Evolutionary conservation across 371 early-diverging fungal genomes (phyloP).

Genomic region (Circinella umbellata): DNA sequence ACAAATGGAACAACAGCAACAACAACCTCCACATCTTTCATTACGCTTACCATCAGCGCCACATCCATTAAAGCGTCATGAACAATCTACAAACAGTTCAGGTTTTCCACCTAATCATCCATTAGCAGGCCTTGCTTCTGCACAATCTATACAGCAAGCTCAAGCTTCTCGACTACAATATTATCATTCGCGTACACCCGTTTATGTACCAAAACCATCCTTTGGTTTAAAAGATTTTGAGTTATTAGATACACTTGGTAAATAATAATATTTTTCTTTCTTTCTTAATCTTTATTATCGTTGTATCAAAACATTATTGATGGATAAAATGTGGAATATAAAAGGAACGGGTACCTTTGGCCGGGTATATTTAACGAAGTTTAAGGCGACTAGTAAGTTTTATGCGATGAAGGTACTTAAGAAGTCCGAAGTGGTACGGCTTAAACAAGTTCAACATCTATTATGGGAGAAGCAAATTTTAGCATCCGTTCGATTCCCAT

Average conservation of each 20-base stretch:
- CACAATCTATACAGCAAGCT: slow-evolving; percentile 18
- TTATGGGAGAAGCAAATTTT: slow-evolving; percentile 95
- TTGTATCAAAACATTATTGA: background rate
- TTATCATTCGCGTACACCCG: slow-evolving; percentile 26
- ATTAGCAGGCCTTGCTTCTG: slow-evolving; percentile 19
- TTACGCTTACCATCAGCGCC: slow-evolving; percentile 19
- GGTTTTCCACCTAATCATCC: slow-evolving; percentile 29
- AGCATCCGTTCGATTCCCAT: slow-evolving; percentile 86
- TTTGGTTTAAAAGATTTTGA: slow-evolving; percentile 27
- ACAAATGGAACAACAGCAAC: slow-evolving; percentile 11
- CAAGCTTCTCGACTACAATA: slow-evolving; percentile 21
- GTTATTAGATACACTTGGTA: slow-evolving; percentile 29
- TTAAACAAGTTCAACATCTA: slow-evolving; percentile 97
- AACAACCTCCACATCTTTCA: slow-evolving; percentile 1
- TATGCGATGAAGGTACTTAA: slow-evolving; percentile 96
- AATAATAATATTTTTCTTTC: background rate
- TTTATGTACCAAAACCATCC: slow-evolving; percentile 23
- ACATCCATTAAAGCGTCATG: slow-evolving; percentile 21
- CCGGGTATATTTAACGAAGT: slow-evolving; percentile 82
- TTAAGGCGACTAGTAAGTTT: slow-evolving; percentile 64
- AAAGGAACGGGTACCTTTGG: slow-evolving; percentile 84
- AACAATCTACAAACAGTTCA: background rate
- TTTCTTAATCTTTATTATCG: background rate
- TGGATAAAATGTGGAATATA: slow-evolving; percentile 10
- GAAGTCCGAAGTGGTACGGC: slow-evolving; percentile 89